Evolutionary conservation across 306 rosid species (phyloP), one percentile per base, ranked within the genome.

Genomic region (Quercus dentata): DNA sequence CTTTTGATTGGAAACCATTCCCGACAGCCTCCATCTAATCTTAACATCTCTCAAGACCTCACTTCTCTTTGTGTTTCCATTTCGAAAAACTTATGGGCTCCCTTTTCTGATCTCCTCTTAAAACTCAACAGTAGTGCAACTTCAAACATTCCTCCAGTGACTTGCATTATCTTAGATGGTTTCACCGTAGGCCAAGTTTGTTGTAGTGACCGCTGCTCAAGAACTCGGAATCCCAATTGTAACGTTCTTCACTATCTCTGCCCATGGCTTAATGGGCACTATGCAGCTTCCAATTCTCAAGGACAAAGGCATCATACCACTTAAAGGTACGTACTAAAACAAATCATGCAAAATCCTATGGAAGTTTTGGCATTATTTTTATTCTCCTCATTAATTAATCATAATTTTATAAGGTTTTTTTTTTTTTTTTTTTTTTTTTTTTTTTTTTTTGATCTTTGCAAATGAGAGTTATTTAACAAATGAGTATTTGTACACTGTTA

Each of bases 391-490:
- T n/a, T 73, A 23, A 20, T 25, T 15, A 23, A 25, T 54, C 0
- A 6, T 10, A 44, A 8, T 7, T 44, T 44, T 44, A 7, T 44
- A 44, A 8, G 51, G 2, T 30, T 55, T 30, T 18, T 7, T 19
- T 8, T 41, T 1, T 44, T 9, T 10, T 44, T 11, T n/a, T 21
- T 21, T 21, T 21, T 5, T 5, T 35, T 35, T 0, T 23, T 23
- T 23, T 23, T n/a, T n/a, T n/a, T n/a, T n/a, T n/a, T n/a, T n/a
- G 1, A 35, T 35, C 8, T n/a, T 57, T 74, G 55, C 35, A 74
- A 25, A 74, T 35, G 69, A 74, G 33, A 74, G 69, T 3, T 74
- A 19, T 14, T 58, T 74, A 56, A n/a, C 78, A 57, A 74, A 75
- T 75, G 44, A 44, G 21, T 59, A 58, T 58, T 33, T 75, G 17